phyloP scores from a whole-genome alignment of 2,329 filamentous ascomycete species.

The Trichoderma lentiforme region DNA sequence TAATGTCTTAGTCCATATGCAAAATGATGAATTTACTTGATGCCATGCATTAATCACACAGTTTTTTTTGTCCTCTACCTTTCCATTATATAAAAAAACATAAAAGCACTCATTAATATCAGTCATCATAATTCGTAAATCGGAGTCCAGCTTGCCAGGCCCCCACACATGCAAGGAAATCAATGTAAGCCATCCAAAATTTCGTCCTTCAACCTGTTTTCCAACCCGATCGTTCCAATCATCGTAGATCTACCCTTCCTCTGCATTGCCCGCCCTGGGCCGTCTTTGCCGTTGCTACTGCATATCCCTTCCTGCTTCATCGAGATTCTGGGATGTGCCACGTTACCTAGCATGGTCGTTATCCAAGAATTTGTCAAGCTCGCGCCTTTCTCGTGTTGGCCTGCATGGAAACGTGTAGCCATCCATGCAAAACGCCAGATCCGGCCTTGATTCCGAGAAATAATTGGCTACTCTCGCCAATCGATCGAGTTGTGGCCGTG shows the following conservation, averaged over 20 bases:
- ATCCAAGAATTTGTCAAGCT: background rate
- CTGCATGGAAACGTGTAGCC: background rate
- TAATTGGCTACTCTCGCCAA: background rate
- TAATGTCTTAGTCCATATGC: background rate
- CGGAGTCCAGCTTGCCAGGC: background rate
- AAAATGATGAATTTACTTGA: background rate
- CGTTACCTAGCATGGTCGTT: background rate
- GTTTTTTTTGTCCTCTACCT: background rate
- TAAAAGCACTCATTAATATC: slow-evolving; percentile 4
- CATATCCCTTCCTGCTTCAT: slow-evolving; percentile 3
- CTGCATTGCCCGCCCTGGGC: background rate
- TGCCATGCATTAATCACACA: slow-evolving; percentile 15
- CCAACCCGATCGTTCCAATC: background rate
- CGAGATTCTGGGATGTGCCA: background rate
- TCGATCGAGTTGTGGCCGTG: background rate
- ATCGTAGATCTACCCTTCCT: slow-evolving; percentile 8
- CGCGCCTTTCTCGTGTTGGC: background rate
- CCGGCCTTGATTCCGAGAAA: background rate
- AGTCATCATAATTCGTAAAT: slow-evolving; percentile 27
- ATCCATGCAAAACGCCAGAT: background rate
- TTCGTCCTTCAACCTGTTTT: slow-evolving; percentile 12
- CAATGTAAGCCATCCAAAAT: background rate
- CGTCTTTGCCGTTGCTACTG: slow-evolving; percentile 1
- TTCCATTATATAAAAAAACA: background rate
- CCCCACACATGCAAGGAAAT: slow-evolving; percentile 13